Evolutionary conservation across 768 basidiomycete genomes (phyloP).

Genomic region (Tricholoma furcatifolium): DNA sequence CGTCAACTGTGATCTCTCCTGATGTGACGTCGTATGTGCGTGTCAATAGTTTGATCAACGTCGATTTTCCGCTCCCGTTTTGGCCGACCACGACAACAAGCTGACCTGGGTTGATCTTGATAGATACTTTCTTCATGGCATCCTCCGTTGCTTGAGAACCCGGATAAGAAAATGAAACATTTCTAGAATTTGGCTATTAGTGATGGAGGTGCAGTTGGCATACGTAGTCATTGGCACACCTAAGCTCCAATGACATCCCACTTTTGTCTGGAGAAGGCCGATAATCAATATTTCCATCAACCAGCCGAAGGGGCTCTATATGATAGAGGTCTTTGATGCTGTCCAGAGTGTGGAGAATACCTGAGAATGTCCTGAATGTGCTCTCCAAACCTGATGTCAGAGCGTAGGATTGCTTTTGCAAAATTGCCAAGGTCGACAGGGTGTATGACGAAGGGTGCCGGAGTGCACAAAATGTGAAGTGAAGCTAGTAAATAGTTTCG

Average conservation of each 20-base stretch:
- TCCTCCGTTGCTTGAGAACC: constrained; percentile 36
- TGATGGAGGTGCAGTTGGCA: too few species aligned
- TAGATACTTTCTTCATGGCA: constrained; percentile 37
- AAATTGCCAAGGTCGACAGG: constrained; percentile 37
- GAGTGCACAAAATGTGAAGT: constrained; percentile 31
- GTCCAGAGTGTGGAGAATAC: constrained; percentile 21
- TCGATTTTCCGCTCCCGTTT: constrained; percentile 37
- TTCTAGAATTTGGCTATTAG: constrained; percentile 28
- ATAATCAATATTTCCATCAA: constrained; percentile 25
- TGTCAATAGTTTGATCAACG: too few species aligned
- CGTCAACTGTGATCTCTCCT: constrained; percentile 45
- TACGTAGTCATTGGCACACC: constrained; percentile 20
- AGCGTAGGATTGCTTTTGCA: constrained; percentile 33
- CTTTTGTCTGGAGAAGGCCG: constrained; percentile 16
- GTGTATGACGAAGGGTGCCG: constrained; percentile 31
- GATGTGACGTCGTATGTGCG: constrained; percentile 1
- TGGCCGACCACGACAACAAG: constrained; percentile 55
- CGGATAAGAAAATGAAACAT: constrained; percentile 50
- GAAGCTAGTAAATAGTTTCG: constrained; percentile 26
- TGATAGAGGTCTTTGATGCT: constrained; percentile 31
- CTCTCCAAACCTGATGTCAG: constrained; percentile 22
- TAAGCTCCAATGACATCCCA: constrained; percentile 28
- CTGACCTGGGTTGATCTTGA: constrained; percentile 45
- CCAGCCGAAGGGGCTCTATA: constrained; percentile 18
- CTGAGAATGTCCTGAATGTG: constrained; percentile 17